A percentile compares a stretch with the other conserved stretches of the same genome.
phyloP scores from a whole-genome alignment of 148 eudicot species.

The Vaccinium corymbosum region DNA sequence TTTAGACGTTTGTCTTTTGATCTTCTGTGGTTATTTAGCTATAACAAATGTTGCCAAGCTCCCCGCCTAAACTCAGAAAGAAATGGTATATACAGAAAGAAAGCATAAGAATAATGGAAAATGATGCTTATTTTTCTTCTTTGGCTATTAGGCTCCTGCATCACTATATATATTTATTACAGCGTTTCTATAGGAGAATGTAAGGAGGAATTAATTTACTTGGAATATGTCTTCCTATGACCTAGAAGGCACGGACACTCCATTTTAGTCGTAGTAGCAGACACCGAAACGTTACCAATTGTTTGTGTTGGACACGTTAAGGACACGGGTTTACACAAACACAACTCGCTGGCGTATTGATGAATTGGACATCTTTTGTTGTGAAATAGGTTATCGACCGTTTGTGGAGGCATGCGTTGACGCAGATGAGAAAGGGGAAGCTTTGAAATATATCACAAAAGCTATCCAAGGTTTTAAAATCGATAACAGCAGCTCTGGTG shows the following conservation, averaged over 20 bases:
- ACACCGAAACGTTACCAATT: neutral
- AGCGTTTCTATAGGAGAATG: neutral
- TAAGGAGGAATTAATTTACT: neutral
- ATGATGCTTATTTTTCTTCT: neutral
- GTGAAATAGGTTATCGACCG: slow-evolving; percentile 75
- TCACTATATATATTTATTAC: neutral
- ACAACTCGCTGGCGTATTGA: neutral
- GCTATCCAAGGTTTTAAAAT: neutral
- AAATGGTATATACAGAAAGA: neutral
- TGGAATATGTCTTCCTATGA: neutral
- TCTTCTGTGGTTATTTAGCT: neutral
- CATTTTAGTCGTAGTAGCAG: neutral
- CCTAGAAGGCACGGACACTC: neutral
- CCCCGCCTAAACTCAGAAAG: neutral
- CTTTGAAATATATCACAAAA: slow-evolving; percentile 87
- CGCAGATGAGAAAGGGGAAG: slow-evolving; percentile 86
- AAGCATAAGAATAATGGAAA: neutral
- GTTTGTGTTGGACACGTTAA: neutral
- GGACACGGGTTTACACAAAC: neutral
- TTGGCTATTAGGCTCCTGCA: neutral
- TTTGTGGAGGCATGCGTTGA: slow-evolving; percentile 97
- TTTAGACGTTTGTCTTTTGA: neutral
- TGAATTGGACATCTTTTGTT: neutral
- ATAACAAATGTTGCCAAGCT: neutral
- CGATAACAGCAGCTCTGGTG: neutral